phyloP scores from a whole-genome alignment of 352 stramenopile species.

The Pythium dissimile region DNA sequence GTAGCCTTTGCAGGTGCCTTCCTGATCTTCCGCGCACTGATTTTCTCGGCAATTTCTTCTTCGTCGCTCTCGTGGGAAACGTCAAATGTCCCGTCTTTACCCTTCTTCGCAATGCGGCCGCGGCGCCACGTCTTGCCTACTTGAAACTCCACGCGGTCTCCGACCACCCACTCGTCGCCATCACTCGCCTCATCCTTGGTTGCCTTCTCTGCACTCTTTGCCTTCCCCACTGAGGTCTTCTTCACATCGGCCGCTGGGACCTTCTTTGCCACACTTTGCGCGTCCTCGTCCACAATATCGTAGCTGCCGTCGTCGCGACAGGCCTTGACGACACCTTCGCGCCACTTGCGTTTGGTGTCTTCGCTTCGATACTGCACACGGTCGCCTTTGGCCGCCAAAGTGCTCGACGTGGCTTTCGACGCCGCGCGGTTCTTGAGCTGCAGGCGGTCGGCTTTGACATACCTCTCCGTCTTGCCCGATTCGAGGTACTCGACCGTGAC shows the following conservation, averaged over 20 bases:
- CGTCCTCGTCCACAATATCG: constrained; percentile 34
- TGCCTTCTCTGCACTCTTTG: constrained; percentile 3
- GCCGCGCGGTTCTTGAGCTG: constrained; percentile 8
- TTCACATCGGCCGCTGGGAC: constrained; percentile 21
- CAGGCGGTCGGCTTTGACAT: constrained; percentile 8
- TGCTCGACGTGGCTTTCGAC: background rate
- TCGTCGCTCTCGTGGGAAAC: constrained; percentile 35
- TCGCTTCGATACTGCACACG: constrained; percentile 21
- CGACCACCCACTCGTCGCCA: constrained; percentile 20
- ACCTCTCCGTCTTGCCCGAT: constrained; percentile 20
- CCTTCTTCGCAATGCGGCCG: constrained; percentile 30
- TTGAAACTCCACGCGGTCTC: constrained; percentile 38
- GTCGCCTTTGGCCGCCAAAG: constrained; percentile 22
- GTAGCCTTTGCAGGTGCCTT: constrained; percentile 20
- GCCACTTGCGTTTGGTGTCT: constrained; percentile 23
- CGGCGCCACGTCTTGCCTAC: constrained; percentile 30
- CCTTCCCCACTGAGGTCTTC: constrained; percentile 11
- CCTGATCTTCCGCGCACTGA: background rate
- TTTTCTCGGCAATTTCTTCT: background rate
- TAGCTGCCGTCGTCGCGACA: constrained; percentile 28
- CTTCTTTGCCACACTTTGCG: constrained; percentile 29
- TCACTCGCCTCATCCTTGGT: constrained; percentile 17
- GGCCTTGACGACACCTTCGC: constrained; percentile 26
- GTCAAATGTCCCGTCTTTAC: constrained; percentile 48
- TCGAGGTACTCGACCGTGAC: constrained; percentile 24